Evolutionary conservation across 2,329 filamentous ascomycete genomes (phyloP).

Genomic region (Arthrobotrys conoides): DNA sequence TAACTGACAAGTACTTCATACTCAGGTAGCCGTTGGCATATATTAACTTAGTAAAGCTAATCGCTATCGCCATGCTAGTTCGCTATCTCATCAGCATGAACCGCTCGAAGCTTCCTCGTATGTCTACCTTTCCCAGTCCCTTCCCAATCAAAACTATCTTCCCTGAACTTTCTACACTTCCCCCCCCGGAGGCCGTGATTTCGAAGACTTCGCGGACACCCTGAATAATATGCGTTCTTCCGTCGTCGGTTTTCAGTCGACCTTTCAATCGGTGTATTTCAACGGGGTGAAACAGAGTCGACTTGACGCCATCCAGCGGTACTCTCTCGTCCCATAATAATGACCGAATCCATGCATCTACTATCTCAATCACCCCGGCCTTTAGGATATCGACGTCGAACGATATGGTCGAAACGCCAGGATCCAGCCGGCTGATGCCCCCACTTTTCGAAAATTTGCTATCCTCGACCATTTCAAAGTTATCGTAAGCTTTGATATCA

Average conservation of each 20-base stretch:
- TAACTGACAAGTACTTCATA: no score
- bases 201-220: constrained; percentile 96
- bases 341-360: constrained; percentile 86
- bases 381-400: constrained; percentile 77
- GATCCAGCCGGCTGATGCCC: constrained; percentile 87
- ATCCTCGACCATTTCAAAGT: constrained; percentile 73
- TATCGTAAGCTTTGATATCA: constrained; percentile 92
- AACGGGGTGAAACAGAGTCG: constrained; percentile 67
- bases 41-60: no score
- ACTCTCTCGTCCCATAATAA: constrained; percentile 85
- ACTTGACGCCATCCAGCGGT: constrained; percentile 67
- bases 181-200: constrained; percentile 75
- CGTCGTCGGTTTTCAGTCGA: constrained; percentile 76
- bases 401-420: constrained; percentile 86
- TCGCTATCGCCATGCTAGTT: no score
- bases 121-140: constrained; percentile 71
- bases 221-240: constrained; percentile 82
- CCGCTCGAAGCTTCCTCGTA: constrained; percentile 68
- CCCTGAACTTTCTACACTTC: constrained; percentile 66
- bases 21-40: no score
- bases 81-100: constrained; percentile 58
- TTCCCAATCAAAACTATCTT: constrained; percentile 78
- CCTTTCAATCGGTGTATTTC: constrained; percentile 93
- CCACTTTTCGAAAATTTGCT: constrained; percentile 74
- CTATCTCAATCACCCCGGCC: constrained; percentile 72